These are phyloP conservation scores for Suhomyces chickasaworum DNA, from an alignment of 1,139 yeast genomes.

Conservation along the genomic window DNA sequence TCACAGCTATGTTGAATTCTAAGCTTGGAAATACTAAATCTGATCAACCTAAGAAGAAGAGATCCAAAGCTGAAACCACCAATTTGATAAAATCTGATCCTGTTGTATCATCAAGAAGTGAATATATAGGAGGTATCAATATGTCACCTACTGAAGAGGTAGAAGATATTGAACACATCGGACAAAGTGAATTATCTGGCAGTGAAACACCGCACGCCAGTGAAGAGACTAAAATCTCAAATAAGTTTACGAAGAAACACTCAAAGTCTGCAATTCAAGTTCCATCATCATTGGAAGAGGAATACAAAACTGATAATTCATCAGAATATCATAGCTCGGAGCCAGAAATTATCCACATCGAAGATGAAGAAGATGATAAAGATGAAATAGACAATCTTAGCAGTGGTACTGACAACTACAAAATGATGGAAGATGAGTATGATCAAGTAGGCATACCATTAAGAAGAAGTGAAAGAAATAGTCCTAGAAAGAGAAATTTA, in stretches of 20 bases:
- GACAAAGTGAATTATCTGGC: too few relatives aligned
- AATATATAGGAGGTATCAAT: too few relatives aligned
- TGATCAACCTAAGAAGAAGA: conserved; percentile 4
- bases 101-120: too few relatives aligned
- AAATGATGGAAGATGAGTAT: conserved; percentile 16
- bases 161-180: too few relatives aligned
- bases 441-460: neutral
- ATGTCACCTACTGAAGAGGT: too few relatives aligned
- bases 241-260: neutral
- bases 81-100: too few relatives aligned
- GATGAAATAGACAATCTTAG: conserved; percentile 11
- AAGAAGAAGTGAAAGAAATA: conserved; percentile 6
- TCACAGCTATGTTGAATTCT: conserved; percentile 30
- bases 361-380: conserved; percentile 3
- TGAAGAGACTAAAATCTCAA: too few relatives aligned
- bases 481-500: conserved; percentile 2
- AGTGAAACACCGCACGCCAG: too few relatives aligned
- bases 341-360: conserved; percentile 8
- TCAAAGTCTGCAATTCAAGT: conserved; percentile 9
- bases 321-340: conserved; percentile 5
- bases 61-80: neutral
- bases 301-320: neutral
- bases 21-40: conserved; percentile 20
- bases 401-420: conserved; percentile 7
- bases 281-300: conserved; percentile 13